Evolutionary conservation across 1,284 basidiomycete genomes (phyloP).

Genomic region (Ganoderma sinense): DNA sequence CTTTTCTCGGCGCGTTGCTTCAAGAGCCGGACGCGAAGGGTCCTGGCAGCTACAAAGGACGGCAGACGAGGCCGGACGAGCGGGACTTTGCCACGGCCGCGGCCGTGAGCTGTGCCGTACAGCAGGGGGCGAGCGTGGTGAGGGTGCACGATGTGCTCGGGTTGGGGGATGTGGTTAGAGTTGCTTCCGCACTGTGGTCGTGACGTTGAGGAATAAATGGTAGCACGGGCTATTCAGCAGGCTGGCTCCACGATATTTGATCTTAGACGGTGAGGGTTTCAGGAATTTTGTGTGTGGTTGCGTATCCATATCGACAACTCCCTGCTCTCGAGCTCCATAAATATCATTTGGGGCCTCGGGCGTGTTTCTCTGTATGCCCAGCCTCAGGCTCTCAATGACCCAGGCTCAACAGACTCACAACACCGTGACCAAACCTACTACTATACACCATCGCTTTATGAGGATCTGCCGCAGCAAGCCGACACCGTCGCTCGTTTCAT

Average conservation of each 20-base stretch:
- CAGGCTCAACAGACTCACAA: too few relatives aligned
- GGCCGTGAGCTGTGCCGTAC: conserved; percentile 79
- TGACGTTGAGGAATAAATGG: conserved; percentile 18
- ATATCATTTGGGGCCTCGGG: too few relatives aligned
- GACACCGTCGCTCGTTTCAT: too few relatives aligned
- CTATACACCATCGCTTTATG: too few relatives aligned
- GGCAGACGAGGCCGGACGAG: conserved; percentile 65
- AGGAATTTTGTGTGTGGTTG: too few relatives aligned
- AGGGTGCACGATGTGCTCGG: conserved; percentile 87
- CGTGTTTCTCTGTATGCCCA: too few relatives aligned
- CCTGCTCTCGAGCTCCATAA: too few relatives aligned
- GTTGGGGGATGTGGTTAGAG: conserved; percentile 67
- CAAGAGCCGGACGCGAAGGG: conserved; percentile 44
- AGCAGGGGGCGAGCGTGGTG: conserved; percentile 78
- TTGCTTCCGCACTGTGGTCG: conserved; percentile 55
- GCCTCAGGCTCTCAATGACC: too few relatives aligned
- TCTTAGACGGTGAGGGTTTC: too few relatives aligned
- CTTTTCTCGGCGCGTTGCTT: conserved; percentile 78
- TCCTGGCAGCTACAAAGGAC: conserved; percentile 50
- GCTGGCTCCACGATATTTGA: neutral
- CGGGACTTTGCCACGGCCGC: conserved; percentile 86
- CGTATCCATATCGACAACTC: too few relatives aligned
- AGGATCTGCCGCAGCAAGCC: too few relatives aligned
- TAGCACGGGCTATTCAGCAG: neutral
- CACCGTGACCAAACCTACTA: too few relatives aligned